Conservation (phyloP, 139 green algal species). For the Micractinium conductrix region DNA sequence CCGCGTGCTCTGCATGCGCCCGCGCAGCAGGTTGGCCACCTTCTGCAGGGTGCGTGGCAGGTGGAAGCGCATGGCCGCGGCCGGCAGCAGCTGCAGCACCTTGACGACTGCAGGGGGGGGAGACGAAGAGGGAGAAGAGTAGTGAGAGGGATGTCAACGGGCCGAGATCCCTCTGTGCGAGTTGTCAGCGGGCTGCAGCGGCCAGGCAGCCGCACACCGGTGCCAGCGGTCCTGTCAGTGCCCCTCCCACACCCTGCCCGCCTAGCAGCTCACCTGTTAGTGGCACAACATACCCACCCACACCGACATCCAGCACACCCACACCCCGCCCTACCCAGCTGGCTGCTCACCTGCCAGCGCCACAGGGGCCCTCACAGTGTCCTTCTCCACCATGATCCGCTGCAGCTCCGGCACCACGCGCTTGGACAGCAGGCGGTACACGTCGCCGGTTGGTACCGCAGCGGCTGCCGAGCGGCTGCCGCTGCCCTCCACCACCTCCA, state of each 20-base stretch:
- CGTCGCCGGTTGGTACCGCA: slow-evolving; percentile 32
- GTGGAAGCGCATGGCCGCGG: slow-evolving; percentile 57
- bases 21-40: slow-evolving; percentile 73
- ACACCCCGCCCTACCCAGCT: no score
- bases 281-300: no score
- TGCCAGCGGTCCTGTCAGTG: no score
- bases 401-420: slow-evolving; percentile 68
- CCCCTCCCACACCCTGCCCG: no score
- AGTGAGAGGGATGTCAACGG: no score
- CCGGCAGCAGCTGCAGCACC: slow-evolving; percentile 80
- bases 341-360: slow-evolving; percentile 61
- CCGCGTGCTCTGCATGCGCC: slow-evolving; percentile 72
- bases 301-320: no score
- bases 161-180: no score
- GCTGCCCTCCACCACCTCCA: slow-evolving; percentile 3
- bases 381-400: slow-evolving; percentile 53
- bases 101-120: slow-evolving; percentile 65
- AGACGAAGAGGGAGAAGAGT: background rate
- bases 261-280: no score
- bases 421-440: slow-evolving; percentile 32
- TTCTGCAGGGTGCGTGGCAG: slow-evolving; percentile 76
- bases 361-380: slow-evolving; percentile 73
- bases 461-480: background rate
- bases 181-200: no score
- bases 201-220: no score